Base-by-base conservation (phyloP, 2,329 filamentous ascomycete genomes). In the Alternaria consortialis region DNA sequence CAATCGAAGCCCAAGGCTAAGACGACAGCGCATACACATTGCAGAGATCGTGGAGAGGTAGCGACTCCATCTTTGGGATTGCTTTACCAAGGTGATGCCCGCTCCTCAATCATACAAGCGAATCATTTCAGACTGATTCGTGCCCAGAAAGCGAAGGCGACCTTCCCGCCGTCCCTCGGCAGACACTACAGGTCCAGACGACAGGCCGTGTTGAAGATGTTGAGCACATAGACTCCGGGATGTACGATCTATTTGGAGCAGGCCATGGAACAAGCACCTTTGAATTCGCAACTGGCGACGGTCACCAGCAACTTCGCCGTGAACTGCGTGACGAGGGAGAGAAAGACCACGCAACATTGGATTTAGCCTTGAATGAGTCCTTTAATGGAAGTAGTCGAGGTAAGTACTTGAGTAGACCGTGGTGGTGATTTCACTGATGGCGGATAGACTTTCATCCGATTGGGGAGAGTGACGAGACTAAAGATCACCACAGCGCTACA, bases 381-480 rank as follows among this genome's bases (percentile, higher is more conserved):
- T 27, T 50, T 29, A 12, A 56, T 56, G 5, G 3, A 40, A 40
- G 39, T 6, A 40, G 9, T 40, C 2, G 2, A 40, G 17, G 39
- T 13, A 40, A 50, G 53, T 43, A 56, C 29, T 56, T 39, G 7
- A 56, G 53, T 56, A 50, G 27, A 43, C 36, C 34, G 5, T 29
- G 2, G 27, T 34, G 13, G n/a, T 56, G 1, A 50, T 29, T 43
- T 15, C 9, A 48, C 53, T 56, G 4, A 50, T 43, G 1, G 1
- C 9, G 1, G 37, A 50, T 50, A 56, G 44, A 56, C 8, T 50
- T 43, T 7, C 2, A 23, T 43, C 7, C 5, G 3, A 32, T 56
- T 50, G 8, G 34, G 11, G 37, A 50, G 44, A 44, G 1, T 29
- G 11, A 31, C 6, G 20, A 7, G 23, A 13, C 3, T 54, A 43